Evolutionary conservation across 2,329 filamentous ascomycete genomes (phyloP), one percentile per base, ranked within the genome.

Genomic region (Paracorniculantispora psalliotae): DNA sequence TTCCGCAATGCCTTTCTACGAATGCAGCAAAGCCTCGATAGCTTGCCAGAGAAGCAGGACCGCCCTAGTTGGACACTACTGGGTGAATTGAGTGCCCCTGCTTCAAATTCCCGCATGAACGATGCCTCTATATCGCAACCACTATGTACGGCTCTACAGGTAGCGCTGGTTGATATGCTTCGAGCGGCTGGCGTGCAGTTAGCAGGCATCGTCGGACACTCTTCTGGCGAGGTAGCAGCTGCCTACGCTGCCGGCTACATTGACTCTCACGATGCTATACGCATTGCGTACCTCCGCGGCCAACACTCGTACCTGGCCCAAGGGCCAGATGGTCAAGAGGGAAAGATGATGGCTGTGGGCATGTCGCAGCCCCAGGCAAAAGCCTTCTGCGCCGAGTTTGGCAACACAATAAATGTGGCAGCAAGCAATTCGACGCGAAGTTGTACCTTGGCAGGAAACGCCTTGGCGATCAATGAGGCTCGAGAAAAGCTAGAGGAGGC

Each of bases 171-270:
- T 4, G 65, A 71, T 15, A 49, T 68, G 1, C 60, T 72, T 0
- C 23, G 54, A 0, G 57, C 64, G 0, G 70, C 70, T 4, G 71
- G 71, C 2, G 54, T 79, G n/a, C 39, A 48, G 0, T 69, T 75
- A 4, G 26, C 57, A 0, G 71, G 68, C 0, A 75, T 77, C 0
- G 70, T 79, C 1, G 79, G 79, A 3, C 79, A 81, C 62, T 80
- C 77, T 0, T 77, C 75, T 0, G 79, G 79, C 1, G 79, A 82
- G 61, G 80, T 81, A n/a, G 78, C 67, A 0, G 78, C 79, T 0
- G 80, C 77, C 0, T 83, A 80, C 61, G 77, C 79, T 0, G 74
- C 77, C 0, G 79, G 79, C 0, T 66, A 72, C 19, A 52, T 83
- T 3, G 50, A 48, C 0, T 56, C 59, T 0, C n/a, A 62, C 2